These are phyloP conservation scores for Oemleria cerasiformis DNA, from an alignment of 306 rosid genomes.

Conservation along the genomic window DNA sequence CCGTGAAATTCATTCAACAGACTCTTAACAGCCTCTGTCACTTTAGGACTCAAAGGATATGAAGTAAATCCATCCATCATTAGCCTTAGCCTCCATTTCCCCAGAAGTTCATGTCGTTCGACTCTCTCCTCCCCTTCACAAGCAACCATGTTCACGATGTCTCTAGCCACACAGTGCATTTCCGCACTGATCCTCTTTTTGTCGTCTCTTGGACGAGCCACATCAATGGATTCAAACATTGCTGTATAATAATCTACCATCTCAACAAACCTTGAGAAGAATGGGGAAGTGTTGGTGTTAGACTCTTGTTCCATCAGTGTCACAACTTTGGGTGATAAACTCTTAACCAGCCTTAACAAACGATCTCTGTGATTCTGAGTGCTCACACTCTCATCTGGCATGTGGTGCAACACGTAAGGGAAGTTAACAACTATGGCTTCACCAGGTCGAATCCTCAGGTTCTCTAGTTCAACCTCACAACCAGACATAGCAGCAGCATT, in stretches of 20 bases:
- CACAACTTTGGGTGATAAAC: slow-evolving; percentile 76
- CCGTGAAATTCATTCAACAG: slow-evolving; percentile 46
- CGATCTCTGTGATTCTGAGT: slow-evolving; percentile 79
- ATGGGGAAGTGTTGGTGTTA: slow-evolving; percentile 93
- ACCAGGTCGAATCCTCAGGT: slow-evolving; percentile 44
- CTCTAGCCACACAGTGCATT: slow-evolving; percentile 87
- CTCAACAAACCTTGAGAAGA: slow-evolving; percentile 64
- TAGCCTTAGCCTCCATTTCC: slow-evolving; percentile 83
- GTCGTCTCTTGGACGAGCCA: slow-evolving; percentile 45
- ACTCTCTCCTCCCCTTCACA: slow-evolving; percentile 85
- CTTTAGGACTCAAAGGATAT: slow-evolving; percentile 53
- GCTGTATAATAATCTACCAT: slow-evolving; percentile 64
- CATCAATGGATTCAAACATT: slow-evolving; percentile 86
- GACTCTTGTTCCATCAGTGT: slow-evolving; percentile 91
- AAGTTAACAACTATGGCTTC: slow-evolving; percentile 81
- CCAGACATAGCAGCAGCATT: slow-evolving; percentile 75
- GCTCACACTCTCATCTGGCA: slow-evolving; percentile 99
- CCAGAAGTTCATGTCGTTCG: slow-evolving; percentile 78
- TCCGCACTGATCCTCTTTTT: slow-evolving; percentile 71
- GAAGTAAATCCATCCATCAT: slow-evolving; percentile 71
- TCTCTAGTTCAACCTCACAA: slow-evolving; percentile 45
- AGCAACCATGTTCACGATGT: slow-evolving; percentile 91
- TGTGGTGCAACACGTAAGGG: slow-evolving; percentile 81
- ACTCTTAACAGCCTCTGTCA: slow-evolving; percentile 27
- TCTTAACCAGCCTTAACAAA: slow-evolving; percentile 66